Percentiles rank a stretch among this genome's conserved stretches.
Conservation (phyloP, 208 protist species). For the Hexamita inflata region DNA sequence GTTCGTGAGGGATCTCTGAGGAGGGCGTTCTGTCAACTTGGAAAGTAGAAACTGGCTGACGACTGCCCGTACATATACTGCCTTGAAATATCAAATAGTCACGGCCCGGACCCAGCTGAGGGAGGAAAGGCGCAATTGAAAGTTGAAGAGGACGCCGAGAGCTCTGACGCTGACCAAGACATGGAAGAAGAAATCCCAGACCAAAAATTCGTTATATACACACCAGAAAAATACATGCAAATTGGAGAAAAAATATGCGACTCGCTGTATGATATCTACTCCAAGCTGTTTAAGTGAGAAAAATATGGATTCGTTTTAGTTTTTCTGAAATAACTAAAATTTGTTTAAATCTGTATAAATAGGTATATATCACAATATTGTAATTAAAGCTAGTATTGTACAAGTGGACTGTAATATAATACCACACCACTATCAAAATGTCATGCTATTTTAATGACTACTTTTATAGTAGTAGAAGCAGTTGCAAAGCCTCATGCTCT, state of each 20-base stretch:
- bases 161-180: neutral
- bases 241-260: conserved; percentile 21
- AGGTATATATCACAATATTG: no score
- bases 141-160: neutral
- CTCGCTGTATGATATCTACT: conserved; percentile 5
- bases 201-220: neutral
- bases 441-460: no score
- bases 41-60: neutral
- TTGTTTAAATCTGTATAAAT: no score
- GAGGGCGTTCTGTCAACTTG: conserved; percentile 1
- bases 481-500: no score
- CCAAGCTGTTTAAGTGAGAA: no score
- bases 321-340: no score
- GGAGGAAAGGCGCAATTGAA: conserved; percentile 6
- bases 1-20: neutral
- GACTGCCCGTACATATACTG: conserved; percentile 9
- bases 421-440: no score
- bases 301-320: no score
- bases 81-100: conserved; percentile 4
- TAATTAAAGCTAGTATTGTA: no score
- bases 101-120: conserved; percentile 19
- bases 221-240: neutral
- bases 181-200: neutral
- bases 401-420: no score
- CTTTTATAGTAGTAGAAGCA: no score